phyloP scores from a whole-genome alignment of 805 yeast genomes.

The Nakazawaea ernobii region DNA sequence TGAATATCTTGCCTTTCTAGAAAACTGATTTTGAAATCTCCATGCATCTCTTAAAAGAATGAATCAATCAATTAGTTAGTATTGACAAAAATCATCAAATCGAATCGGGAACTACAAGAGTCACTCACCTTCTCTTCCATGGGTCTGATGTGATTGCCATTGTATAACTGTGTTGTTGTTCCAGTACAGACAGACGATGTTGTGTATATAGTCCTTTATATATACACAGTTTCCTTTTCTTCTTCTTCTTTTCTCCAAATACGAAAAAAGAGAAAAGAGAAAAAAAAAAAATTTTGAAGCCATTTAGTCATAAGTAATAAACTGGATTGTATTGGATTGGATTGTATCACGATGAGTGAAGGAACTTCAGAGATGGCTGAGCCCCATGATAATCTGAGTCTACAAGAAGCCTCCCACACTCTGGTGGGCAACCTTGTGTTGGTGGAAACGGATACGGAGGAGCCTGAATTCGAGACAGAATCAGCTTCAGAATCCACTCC shows the following conservation, averaged over 20 bases:
- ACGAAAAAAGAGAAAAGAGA: constrained; percentile 5
- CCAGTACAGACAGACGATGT: too few species aligned
- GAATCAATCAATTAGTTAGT: not conserved
- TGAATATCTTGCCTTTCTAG: constrained; percentile 61
- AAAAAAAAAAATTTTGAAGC: not conserved
- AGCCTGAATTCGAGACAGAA: not conserved
- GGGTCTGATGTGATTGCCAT: constrained; percentile 31
- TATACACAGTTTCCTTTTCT: too few species aligned
- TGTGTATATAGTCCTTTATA: too few species aligned
- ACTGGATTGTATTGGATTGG: too few species aligned
- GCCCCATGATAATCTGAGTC: not conserved
- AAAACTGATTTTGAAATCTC: constrained; percentile 82
- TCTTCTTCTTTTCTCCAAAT: too few species aligned
- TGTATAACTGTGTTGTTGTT: too few species aligned
- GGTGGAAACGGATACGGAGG: not conserved
- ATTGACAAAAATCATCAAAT: not conserved
- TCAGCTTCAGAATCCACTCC: not conserved
- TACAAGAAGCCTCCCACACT: not conserved
- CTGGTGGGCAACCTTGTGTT: not conserved
- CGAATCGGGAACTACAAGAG: too few species aligned
- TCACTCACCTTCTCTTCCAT: constrained; percentile 38
- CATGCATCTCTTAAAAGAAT: constrained; percentile 67
- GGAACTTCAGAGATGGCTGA: not conserved
- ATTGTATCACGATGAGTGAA: not conserved
- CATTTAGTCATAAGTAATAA: too few species aligned